Conservation (phyloP, 768 basidiomycete genomes). For the Pleurotus pulmonarius region DNA sequence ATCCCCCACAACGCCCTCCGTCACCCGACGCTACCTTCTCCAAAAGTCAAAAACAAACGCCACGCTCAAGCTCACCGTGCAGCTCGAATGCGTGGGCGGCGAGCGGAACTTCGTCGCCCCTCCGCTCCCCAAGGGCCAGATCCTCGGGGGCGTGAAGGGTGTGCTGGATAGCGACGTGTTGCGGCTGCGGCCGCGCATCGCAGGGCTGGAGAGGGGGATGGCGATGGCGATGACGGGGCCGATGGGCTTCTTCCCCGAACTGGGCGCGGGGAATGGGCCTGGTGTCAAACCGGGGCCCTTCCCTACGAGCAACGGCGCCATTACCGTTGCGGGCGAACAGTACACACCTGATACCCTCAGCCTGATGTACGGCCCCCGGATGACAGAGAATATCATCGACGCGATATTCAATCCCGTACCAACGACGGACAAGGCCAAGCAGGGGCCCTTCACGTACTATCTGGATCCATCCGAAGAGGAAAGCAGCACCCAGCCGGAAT, state of each 20-base stretch:
- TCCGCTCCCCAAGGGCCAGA: constrained; percentile 68
- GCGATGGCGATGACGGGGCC: constrained; percentile 41
- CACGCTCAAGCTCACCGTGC: constrained; percentile 67
- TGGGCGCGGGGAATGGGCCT: background rate
- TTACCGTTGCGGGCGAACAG: constrained; percentile 3
- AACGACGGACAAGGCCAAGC: constrained; percentile 32
- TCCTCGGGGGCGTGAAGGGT: constrained; percentile 62
- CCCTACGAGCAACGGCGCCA: background rate
- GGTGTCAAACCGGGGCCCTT: background rate
- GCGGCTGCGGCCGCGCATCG: constrained; percentile 44
- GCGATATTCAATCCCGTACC: constrained; percentile 73
- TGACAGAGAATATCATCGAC: constrained; percentile 74
- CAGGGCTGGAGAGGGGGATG: constrained; percentile 37
- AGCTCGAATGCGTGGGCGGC: constrained; percentile 49
- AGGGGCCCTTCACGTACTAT: constrained; percentile 41
- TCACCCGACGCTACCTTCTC: constrained; percentile 65
- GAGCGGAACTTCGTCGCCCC: constrained; percentile 57
- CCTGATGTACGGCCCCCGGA: constrained; percentile 51
- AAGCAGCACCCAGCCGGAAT: background rate
- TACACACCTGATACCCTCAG: constrained; percentile 45
- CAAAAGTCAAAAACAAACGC: constrained; percentile 78
- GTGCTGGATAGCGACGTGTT: constrained; percentile 57
- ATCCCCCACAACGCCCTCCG: constrained; percentile 38
- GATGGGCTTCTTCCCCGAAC: constrained; percentile 1
- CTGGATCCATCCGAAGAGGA: constrained; percentile 18